phyloP scores from a whole-genome alignment of 176 grass and related monocot genomes.

The Juncus inflexus region DNA sequence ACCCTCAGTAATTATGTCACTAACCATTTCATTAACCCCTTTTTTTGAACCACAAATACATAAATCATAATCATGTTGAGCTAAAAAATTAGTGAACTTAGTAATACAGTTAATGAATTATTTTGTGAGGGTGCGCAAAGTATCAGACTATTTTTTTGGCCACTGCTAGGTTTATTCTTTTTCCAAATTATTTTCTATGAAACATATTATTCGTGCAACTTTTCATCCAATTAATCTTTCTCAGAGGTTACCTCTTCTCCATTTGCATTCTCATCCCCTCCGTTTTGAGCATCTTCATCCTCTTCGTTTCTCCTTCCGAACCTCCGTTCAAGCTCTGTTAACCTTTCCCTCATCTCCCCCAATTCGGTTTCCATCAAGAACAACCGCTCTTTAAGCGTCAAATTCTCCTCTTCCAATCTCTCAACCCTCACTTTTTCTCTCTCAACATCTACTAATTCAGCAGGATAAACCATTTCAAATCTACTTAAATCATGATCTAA shows the following conservation, averaged over 20 bases:
- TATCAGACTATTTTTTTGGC: too few relatives aligned
- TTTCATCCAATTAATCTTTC: too few relatives aligned
- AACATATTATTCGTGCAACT: too few relatives aligned
- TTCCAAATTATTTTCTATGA: too few relatives aligned
- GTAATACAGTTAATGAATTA: too few relatives aligned
- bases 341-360: slow-evolving; percentile 54
- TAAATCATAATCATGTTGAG: too few relatives aligned
- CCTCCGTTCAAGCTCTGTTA: slow-evolving; percentile 37
- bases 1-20: too few relatives aligned
- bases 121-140: too few relatives aligned
- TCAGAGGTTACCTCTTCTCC: neutral
- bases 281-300: slow-evolving; percentile 10
- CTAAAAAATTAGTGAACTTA: too few relatives aligned
- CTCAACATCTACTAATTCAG: slow-evolving; percentile 18
- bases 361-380: slow-evolving; percentile 88
- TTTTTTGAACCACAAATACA: too few relatives aligned
- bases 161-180: too few relatives aligned
- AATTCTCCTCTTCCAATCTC: slow-evolving; percentile 78
- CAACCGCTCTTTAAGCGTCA: slow-evolving; percentile 80
- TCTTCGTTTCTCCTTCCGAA: slow-evolving; percentile 6
- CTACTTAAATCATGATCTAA: slow-evolving; percentile 87
- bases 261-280: slow-evolving; percentile 4
- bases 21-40: too few relatives aligned
- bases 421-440: slow-evolving; percentile 46
- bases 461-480: slow-evolving; percentile 89